Base-by-base conservation (phyloP, 805 yeast genomes). In the Candida ficus region DNA sequence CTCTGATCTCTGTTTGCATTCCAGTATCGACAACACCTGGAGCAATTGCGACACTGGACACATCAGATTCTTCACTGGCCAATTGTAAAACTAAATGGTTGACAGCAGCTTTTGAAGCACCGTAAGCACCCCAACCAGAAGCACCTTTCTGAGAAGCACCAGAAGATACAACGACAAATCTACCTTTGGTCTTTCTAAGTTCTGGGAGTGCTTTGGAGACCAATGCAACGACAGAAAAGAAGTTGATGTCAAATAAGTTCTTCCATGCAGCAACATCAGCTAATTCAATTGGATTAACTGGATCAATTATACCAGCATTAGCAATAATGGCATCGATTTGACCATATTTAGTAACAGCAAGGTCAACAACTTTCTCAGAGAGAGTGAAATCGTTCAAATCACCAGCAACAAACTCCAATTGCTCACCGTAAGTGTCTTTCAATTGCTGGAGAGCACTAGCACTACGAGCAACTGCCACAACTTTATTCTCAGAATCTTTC, bases 11-110 rank as follows among this genome's bases (percentile, higher is more conserved):
- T 7, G 49, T 58, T 64, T 93, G 98, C 98, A 93, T 91, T 17
- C 67, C 68, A 1, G 99, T 91, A 57, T 87, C 87, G 2, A 93
- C 97, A 2, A 88, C 95, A 4, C 99, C 98, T 0, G 98, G 98
- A 0, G 96, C 96, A 19, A 93, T 71, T 0, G 96, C 70, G 10
- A 89, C 64, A 4, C 83, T 67, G 27, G 64, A 61, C n/a, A 88
- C 63, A 0, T 64, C 69, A 1, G 70, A 64, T 56, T 84, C 89
- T 53, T 89, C 96, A 6, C 64, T 67, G 1, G 86, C 82, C 13
- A 91, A 58, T 12, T 85, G 76, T 35, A 64, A 56, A 7, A 86
- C 79, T 38, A 88, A 72, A 52, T 82, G 89, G 60, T 91, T 89
- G 37, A 91, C 57, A 0, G 97, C 96, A 0, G 97, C 96, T 60